Percentiles rank a stretch among this genome's conserved stretches.
Conservation (phyloP, 257 asterid genomes). For the Salvia hispanica region DNA sequence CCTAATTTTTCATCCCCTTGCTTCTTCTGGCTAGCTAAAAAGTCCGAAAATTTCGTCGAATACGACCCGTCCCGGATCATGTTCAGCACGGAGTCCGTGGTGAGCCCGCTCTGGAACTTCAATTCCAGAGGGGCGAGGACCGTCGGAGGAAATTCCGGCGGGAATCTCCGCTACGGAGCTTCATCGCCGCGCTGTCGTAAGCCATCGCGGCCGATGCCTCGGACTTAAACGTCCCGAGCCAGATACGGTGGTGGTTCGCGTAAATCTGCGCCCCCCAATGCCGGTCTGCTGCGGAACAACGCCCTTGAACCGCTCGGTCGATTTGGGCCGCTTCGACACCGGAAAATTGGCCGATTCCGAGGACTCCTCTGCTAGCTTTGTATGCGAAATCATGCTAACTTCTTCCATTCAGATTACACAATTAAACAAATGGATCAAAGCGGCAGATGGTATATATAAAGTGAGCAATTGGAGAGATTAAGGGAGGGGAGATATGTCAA, state of each 20-base stretch:
- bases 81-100: conserved; percentile 46
- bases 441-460: conserved; percentile 34
- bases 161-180: conserved; percentile 51
- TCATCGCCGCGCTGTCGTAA: conserved; percentile 80
- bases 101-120: conserved; percentile 56
- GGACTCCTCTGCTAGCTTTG: no score
- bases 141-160: conserved; percentile 66
- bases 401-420: no score
- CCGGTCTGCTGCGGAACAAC: conserved; percentile 66
- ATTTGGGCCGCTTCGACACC: conserved; percentile 21
- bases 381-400: no score
- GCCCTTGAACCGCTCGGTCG: conserved; percentile 59
- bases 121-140: conserved; percentile 48
- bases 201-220: conserved; percentile 87
- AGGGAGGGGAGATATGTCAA: conserved; percentile 36
- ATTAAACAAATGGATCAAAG: not conserved
- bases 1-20: conserved; percentile 16
- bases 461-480: not conserved
- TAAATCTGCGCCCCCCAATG: conserved; percentile 93
- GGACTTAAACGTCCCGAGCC: conserved; percentile 86
- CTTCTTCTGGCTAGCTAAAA: conserved; percentile 23
- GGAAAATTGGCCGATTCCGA: no score
- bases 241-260: conserved; percentile 62
- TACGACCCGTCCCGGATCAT: conserved; percentile 86
- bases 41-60: conserved; percentile 51